Evolutionary conservation across 2,329 filamentous ascomycete species (phyloP).

Genomic region (Colletotrichum magnum): DNA sequence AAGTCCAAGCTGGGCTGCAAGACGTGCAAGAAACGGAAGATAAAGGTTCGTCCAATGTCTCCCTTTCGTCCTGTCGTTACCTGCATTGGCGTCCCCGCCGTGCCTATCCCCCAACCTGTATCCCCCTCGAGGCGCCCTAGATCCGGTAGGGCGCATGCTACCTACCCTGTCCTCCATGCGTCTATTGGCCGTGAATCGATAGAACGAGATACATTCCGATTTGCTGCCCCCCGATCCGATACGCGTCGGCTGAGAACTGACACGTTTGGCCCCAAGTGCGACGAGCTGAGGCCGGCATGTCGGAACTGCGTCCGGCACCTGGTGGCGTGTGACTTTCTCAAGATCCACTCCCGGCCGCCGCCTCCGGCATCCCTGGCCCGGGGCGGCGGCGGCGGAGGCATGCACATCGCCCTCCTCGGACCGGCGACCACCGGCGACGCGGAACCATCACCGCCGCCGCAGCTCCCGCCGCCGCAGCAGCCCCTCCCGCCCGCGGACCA

Average conservation of each 20-base stretch:
- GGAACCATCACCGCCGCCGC: too few relatives aligned
- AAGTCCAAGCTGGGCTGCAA: conserved; percentile 68
- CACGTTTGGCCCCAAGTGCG: conserved; percentile 43
- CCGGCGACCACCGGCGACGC: background rate
- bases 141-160: background rate
- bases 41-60: conserved; percentile 52
- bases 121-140: background rate
- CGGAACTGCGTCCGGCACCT: conserved; percentile 46
- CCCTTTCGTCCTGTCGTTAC: background rate
- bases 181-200: too few relatives aligned
- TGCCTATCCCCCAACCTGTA: background rate
- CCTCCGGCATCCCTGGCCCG: background rate
- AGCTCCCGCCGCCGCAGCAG: too few relatives aligned
- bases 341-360: conserved; percentile 14
- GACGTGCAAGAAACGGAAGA: conserved; percentile 69
- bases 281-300: conserved; percentile 46
- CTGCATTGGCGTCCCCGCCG: background rate
- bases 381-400: background rate
- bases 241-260: background rate
- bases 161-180: background rate
- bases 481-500: conserved; percentile 38
- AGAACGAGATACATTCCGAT: too few relatives aligned
- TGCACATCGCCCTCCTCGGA: conserved; percentile 19
- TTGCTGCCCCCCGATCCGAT: background rate
- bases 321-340: conserved; percentile 45